These are phyloP conservation scores for Balansia obtecta DNA, from an alignment of 2,329 filamentous ascomycete genomes.

Conservation along the genomic window DNA sequence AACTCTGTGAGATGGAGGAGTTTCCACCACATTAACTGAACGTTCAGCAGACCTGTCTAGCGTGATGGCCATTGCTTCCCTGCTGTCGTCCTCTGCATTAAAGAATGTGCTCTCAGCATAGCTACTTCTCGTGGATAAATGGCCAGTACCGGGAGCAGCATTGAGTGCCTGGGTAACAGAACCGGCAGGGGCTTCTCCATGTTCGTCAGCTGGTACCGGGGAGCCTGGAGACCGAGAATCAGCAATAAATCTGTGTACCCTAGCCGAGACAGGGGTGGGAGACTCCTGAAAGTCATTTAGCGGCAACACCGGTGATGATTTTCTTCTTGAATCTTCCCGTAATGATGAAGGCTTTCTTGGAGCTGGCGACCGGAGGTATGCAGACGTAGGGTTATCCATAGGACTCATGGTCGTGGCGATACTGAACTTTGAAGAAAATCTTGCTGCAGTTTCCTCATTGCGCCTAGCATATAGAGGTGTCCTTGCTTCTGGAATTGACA, in stretches of 20 bases:
- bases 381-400: constrained; percentile 5
- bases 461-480: neutral
- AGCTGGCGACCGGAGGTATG: constrained; percentile 3
- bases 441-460: neutral
- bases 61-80: constrained; percentile 31
- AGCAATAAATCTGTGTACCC: neutral
- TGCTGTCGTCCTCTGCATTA: constrained; percentile 15
- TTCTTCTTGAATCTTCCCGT: constrained; percentile 25
- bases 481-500: neutral
- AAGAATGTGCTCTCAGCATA: constrained; percentile 1
- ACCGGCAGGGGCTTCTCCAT: neutral
- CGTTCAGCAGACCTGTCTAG: constrained; percentile 22
- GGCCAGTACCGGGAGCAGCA: neutral
- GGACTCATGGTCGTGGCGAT: constrained; percentile 14
- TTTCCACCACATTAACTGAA: constrained; percentile 3
- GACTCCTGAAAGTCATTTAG: constrained; percentile 5
- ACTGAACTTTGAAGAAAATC: constrained; percentile 19
- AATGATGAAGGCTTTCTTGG: constrained; percentile 6
- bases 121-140: neutral
- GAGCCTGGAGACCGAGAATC: neutral
- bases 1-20: constrained; percentile 4
- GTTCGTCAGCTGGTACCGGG: neutral
- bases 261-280: neutral
- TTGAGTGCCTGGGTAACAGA: neutral
- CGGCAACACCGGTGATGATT: constrained; percentile 39